Percentiles rank a stretch among this genome's conserved stretches.
Evolutionary conservation across 495 filamentous ascomycete species (phyloP).

Genomic region (Penicillium bovifimosum): DNA sequence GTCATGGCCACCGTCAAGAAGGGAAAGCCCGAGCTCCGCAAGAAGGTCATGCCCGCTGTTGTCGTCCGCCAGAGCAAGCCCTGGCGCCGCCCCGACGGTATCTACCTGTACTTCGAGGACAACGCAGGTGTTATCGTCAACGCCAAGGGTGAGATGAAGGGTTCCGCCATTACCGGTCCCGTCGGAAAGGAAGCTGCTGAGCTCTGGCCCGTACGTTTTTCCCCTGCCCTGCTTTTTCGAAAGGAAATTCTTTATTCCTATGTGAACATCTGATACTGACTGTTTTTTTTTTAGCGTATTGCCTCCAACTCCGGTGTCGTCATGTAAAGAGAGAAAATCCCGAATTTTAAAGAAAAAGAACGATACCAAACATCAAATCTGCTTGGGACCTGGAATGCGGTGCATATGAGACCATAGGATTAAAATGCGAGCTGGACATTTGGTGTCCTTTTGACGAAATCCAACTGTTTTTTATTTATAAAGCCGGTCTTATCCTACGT

Average conservation of each 20-base stretch:
- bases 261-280: background rate
- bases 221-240: background rate
- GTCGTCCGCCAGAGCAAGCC: slow-evolving; percentile 98
- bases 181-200: slow-evolving; percentile 99
- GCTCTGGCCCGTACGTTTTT: slow-evolving; percentile 85
- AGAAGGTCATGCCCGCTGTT: slow-evolving; percentile 99
- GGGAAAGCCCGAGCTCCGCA: slow-evolving; percentile 98
- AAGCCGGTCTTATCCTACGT: slow-evolving; percentile 26
- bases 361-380: slow-evolving; percentile 40
- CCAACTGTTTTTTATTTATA: slow-evolving; percentile 27
- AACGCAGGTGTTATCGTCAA: slow-evolving; percentile 99
- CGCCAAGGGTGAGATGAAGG: slow-evolving; percentile 99
- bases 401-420: slow-evolving; percentile 31
- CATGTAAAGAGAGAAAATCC: slow-evolving; percentile 67
- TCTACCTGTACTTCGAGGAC: slow-evolving; percentile 99
- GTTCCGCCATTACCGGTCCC: slow-evolving; percentile 96
- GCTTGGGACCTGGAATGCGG: slow-evolving; percentile 27
- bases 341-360: slow-evolving; percentile 34
- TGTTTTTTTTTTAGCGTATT: slow-evolving; percentile 69
- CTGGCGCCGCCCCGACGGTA: slow-evolving; percentile 94
- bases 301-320: slow-evolving; percentile 99
- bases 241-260: background rate
- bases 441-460: slow-evolving; percentile 25
- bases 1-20: slow-evolving; percentile 99
- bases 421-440: slow-evolving; percentile 17